Conservation (phyloP, 2,329 filamentous ascomycete genomes). For the Fusarium sp. region DNA sequence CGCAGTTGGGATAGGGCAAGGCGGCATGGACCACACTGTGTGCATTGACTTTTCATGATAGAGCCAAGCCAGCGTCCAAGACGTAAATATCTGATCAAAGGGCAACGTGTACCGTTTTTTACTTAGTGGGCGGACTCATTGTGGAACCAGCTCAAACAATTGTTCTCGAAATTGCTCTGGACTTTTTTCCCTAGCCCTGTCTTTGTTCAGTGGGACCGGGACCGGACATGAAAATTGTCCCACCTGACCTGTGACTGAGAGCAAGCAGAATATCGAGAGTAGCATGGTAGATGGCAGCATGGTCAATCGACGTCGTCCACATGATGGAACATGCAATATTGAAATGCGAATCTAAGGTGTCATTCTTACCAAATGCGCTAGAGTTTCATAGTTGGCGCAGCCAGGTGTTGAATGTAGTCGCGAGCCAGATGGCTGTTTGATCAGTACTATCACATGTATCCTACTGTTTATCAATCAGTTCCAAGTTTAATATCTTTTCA, state of each 20-base stretch:
- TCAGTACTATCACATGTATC: conserved; percentile 3
- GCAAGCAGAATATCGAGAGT: conserved; percentile 22
- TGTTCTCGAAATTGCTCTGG: conserved; percentile 16
- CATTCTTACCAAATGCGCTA: conserved; percentile 22
- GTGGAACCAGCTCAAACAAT: conserved; percentile 28
- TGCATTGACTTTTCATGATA: conserved; percentile 19
- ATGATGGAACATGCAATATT: conserved; percentile 23
- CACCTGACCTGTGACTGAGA: conserved; percentile 22
- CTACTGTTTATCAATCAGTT: conserved; percentile 5
- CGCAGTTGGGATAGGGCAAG: conserved; percentile 22
- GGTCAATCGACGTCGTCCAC: conserved; percentile 7
- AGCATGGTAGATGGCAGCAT: conserved; percentile 1
- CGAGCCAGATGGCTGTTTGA: conserved; percentile 17
- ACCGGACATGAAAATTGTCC: conserved; percentile 28
- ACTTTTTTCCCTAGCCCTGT: conserved; percentile 16
- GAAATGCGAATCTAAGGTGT: conserved; percentile 10
- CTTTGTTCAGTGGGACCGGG: conserved; percentile 45
- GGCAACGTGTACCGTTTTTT: conserved; percentile 30
- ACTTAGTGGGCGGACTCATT: conserved; percentile 26
- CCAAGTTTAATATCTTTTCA: background rate
- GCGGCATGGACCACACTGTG: conserved; percentile 24
- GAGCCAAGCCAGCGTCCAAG: conserved; percentile 28
- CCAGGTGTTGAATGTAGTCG: background rate
- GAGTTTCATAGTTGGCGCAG: conserved; percentile 1
- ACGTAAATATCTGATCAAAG: conserved; percentile 31